Evolutionary conservation across 192 early-diverging fungal species (phyloP).

Genomic region (Dissophora globulifera): DNA sequence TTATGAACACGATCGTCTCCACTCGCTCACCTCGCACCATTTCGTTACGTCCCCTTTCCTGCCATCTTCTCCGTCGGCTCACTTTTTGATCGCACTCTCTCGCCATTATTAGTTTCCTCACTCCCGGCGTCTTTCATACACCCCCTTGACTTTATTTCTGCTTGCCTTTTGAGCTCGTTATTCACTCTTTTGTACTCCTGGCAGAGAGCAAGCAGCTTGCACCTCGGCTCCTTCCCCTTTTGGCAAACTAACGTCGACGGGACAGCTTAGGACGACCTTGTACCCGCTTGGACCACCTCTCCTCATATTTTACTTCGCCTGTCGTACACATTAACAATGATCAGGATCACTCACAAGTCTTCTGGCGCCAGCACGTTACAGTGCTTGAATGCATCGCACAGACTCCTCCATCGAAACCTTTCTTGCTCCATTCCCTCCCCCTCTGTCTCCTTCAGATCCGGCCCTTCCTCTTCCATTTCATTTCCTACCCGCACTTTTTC

Average conservation of each 20-base stretch:
- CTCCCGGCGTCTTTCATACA: not conserved
- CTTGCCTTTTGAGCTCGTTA: not conserved
- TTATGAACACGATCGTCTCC: too few relatives aligned
- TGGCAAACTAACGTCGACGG: too few relatives aligned
- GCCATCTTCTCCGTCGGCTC: too few relatives aligned
- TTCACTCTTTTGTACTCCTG: not conserved
- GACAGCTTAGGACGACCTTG: not conserved
- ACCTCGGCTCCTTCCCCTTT: not conserved
- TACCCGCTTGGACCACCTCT: too few relatives aligned
- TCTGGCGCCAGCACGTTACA: conserved; percentile 9
- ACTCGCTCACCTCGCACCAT: too few relatives aligned
- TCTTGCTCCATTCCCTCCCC: not conserved
- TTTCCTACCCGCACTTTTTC: not conserved
- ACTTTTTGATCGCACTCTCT: not conserved
- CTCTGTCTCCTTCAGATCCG: too few relatives aligned
- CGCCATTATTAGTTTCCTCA: not conserved
- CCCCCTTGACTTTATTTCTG: conserved; percentile 7
- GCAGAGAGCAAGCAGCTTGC: not conserved
- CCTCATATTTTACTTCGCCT: too few relatives aligned
- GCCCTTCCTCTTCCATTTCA: not conserved
- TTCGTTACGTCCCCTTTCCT: too few relatives aligned
- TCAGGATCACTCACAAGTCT: conserved; percentile 33
- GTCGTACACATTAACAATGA: conserved; percentile 26
- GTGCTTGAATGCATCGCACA: conserved; percentile 14
- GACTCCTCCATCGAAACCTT: conserved; percentile 17